Conservation (phyloP, 2,329 filamentous ascomycete genomes). For the Torrubiella hemipterigena region DNA sequence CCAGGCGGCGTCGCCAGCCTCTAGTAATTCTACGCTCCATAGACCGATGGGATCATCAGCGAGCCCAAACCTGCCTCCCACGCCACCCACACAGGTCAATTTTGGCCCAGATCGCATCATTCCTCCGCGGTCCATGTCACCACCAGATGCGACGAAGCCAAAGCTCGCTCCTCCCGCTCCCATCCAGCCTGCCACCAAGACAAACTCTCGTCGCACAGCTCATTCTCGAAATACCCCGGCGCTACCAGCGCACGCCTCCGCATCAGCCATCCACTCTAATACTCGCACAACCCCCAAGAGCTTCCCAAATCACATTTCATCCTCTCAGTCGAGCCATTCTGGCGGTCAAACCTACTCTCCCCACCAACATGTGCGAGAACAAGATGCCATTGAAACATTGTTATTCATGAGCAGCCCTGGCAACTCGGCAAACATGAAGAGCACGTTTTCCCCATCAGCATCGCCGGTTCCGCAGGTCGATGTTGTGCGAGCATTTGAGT, state of each 20-base stretch:
- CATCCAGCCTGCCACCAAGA: slow-evolving; percentile 35
- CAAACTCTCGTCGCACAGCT: slow-evolving; percentile 36
- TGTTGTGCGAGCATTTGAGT: slow-evolving; percentile 8
- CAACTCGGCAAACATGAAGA: slow-evolving; percentile 53
- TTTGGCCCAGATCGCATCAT: slow-evolving; percentile 8
- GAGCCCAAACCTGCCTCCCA: slow-evolving; percentile 36
- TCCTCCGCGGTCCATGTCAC: slow-evolving; percentile 17
- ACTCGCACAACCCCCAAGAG: slow-evolving; percentile 26
- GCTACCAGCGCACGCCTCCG: slow-evolving; percentile 34
- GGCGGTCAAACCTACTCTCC: slow-evolving; percentile 54
- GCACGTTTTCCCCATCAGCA: slow-evolving; percentile 33
- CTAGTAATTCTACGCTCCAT: slow-evolving; percentile 44
- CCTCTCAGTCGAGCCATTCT: slow-evolving; percentile 21
- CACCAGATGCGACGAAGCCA: slow-evolving; percentile 24
- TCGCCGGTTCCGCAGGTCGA: slow-evolving; percentile 18
- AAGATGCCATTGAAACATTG: slow-evolving; percentile 70
- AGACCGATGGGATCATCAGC: slow-evolving; percentile 37
- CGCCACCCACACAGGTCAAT: slow-evolving; percentile 20
- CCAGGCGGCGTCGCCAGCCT: slow-evolving; percentile 50
- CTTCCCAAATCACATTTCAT: slow-evolving; percentile 23
- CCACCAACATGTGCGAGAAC: slow-evolving; percentile 55
- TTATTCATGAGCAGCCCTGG: slow-evolving; percentile 74
- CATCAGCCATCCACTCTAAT: slow-evolving; percentile 23
- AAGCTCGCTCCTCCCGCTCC: slow-evolving; percentile 40
- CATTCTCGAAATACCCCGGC: slow-evolving; percentile 35